Evolutionary conservation across 257 asterid genomes (phyloP), one percentile per base, ranked within the genome.

Genomic region (Nicotiana tabacum): DNA sequence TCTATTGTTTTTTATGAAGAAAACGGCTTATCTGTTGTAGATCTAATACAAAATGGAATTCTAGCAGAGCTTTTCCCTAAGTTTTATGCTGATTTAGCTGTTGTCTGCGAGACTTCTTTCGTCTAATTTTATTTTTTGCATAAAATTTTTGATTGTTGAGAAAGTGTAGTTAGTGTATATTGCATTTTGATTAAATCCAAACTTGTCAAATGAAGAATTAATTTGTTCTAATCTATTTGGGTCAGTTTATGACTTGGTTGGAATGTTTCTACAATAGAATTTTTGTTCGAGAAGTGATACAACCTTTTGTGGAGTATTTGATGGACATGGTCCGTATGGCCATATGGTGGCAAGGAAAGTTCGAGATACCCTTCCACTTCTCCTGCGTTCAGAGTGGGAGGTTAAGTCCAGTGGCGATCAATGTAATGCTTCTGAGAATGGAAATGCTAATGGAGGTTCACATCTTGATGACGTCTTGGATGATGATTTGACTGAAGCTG

Each of bases 271-370:
- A 66, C 88, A 67, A 83, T 83, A 96, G 99, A 90, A 93, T 87
- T 96, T 92, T 87, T 90, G 91, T 43, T 82, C 91, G 82, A 90
- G 93, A 83, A 86, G 87, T 48, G 90, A 89, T 43, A 78, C 84
- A 37, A 91, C 91, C 1, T 92, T 96, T 77, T 96, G 99, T 82
- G 99, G 98, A 85, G 98, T 96, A 68, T 96, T 92, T 82, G 99
- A 96, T 85, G 99, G 99, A 7, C 99, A 96, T 66, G 99, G 99
- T 65, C 99, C 99, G 53, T 92, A 91, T 79, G 99, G 98, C 61
- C 99, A 96, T 88, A 89, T 94, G 98, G 99, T 92, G 24, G 97
- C 99, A 11, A 92, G 97, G 87, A 96, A 86, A 91, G 98, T 96
- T 64, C 87, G 99, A 37, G 99, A 96, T 80, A 89, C 89, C 53